Conservation (phyloP, 169 alveolate species). For the Plasmodium reichenowi region DNA sequence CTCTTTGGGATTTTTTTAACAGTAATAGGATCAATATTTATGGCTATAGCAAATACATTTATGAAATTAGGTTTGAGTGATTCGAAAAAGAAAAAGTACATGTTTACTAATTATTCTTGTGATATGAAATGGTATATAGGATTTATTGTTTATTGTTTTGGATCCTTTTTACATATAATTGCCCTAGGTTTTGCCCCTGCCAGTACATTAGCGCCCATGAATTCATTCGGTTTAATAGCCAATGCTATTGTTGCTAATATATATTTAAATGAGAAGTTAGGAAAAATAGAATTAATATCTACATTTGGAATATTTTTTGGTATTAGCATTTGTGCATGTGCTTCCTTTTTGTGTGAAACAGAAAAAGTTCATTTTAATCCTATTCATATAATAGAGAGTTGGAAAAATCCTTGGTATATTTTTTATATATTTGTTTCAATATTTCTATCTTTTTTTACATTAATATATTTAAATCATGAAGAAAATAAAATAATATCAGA, state of each 20-base stretch:
- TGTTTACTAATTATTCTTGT: slow-evolving; percentile 77
- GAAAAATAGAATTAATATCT: slow-evolving; percentile 85
- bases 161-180: slow-evolving; percentile 86
- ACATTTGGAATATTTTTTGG: slow-evolving; percentile 88
- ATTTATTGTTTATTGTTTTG: slow-evolving; percentile 83
- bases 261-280: slow-evolving; percentile 86
- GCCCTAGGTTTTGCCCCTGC: slow-evolving; percentile 91
- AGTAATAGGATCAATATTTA: slow-evolving; percentile 84
- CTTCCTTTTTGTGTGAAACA: slow-evolving; percentile 82
- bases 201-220: slow-evolving; percentile 89
- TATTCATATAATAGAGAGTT: slow-evolving; percentile 81
- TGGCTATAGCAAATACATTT: slow-evolving; percentile 89
- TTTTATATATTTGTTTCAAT: slow-evolving; percentile 82
- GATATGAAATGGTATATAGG: slow-evolving; percentile 88
- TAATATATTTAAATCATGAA: slow-evolving; percentile 82
- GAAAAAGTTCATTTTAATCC: slow-evolving; percentile 62
- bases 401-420: slow-evolving; percentile 89
- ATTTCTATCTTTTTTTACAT: slow-evolving; percentile 83
- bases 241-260: slow-evolving; percentile 89
- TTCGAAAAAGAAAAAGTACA: slow-evolving; percentile 77
- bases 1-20: slow-evolving; percentile 85
- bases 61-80: slow-evolving; percentile 87
- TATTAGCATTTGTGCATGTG: slow-evolving; percentile 87
- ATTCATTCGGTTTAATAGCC: slow-evolving; percentile 88
- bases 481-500: slow-evolving; percentile 81